Base-by-base conservation (phyloP, 1,139 yeast genomes). In the Yamadazyma atlantica region DNA sequence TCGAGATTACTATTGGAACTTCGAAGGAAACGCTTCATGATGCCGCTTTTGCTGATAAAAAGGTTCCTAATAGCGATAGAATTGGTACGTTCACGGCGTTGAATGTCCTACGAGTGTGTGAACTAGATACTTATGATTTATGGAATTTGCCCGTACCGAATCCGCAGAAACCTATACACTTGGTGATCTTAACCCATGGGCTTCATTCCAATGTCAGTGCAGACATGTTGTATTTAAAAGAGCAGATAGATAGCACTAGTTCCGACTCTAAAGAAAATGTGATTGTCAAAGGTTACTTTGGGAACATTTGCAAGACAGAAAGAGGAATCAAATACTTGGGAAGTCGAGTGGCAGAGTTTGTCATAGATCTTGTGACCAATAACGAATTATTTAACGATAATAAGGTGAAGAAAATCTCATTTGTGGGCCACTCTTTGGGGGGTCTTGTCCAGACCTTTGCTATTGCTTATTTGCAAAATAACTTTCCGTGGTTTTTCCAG, bases 401-500 rank as follows among this genome's bases (percentile, higher is more conserved):
- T 2, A 64, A 66, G 32, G 75, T 85, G 1, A 56, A 59, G 1
- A 81, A 78, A 50, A 81, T 92, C 2, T 89, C 97, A 1, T 90
- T 92, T 51, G 70, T 94, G 25, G 96, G 92, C 1, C 98, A 92
- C 60, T 90, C 97, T 0, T 65, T 92, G 23, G 98, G 98, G 23
- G 98, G 98, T 0, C 67, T 87, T 32, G 83, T 85, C 3, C 97
- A 92, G 60, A 80, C 94, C 0, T 92, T 88, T 67, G 94, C 97
- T 1, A 76, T 92, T 32, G 95, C 96, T 0, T 88, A 88, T 55
- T 73, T 63, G 13, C 55, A 58, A 34, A 71, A 75, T 36, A 82
- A 79, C 45, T 80, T 80, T 54, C 94, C 96, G 0, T 77, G 82
- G 66, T 79, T 85, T 44, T 88, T 92, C 48, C 54, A 74, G 22